These are phyloP conservation scores for Brasilioporus rufonigricans DNA, from an alignment of 768 basidiomycete species.

Conservation along the genomic window DNA sequence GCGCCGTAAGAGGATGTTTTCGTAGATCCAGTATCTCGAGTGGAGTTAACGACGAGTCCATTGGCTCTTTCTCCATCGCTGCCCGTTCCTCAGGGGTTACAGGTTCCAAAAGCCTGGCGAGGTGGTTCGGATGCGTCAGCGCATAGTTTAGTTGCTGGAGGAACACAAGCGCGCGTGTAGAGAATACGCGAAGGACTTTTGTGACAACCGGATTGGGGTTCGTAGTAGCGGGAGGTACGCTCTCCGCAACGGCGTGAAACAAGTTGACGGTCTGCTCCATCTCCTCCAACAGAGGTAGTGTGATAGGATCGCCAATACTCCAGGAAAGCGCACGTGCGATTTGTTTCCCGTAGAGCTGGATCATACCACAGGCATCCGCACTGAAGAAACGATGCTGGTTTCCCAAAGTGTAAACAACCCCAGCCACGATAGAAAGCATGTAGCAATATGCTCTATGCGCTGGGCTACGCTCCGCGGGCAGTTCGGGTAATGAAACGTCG, in stretches of 20 bases:
- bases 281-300: slow-evolving; percentile 75
- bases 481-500: slow-evolving; percentile 61
- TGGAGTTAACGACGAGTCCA: slow-evolving; percentile 32
- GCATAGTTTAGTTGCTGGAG: slow-evolving; percentile 90
- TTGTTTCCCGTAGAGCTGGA: slow-evolving; percentile 83
- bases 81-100: slow-evolving; percentile 72
- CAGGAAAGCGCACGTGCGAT: slow-evolving; percentile 74
- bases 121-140: slow-evolving; percentile 85
- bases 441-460: slow-evolving; percentile 80
- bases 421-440: slow-evolving; percentile 78
- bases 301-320: slow-evolving; percentile 79
- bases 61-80: slow-evolving; percentile 61
- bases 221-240: slow-evolving; percentile 20
- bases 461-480: slow-evolving; percentile 74
- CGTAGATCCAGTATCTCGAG: slow-evolving; percentile 56
- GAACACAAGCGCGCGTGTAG: slow-evolving; percentile 63
- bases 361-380: slow-evolving; percentile 80
- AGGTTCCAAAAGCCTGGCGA: slow-evolving; percentile 79
- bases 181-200: slow-evolving; percentile 68
- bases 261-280: slow-evolving; percentile 76
- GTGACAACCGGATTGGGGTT: slow-evolving; percentile 45
- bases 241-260: slow-evolving; percentile 71
- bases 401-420: slow-evolving; percentile 61
- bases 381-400: slow-evolving; percentile 76
- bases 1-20: slow-evolving; percentile 69